Evolutionary conservation across 1,284 basidiomycete genomes (phyloP).

Genomic region (Kwoniella shivajii): DNA sequence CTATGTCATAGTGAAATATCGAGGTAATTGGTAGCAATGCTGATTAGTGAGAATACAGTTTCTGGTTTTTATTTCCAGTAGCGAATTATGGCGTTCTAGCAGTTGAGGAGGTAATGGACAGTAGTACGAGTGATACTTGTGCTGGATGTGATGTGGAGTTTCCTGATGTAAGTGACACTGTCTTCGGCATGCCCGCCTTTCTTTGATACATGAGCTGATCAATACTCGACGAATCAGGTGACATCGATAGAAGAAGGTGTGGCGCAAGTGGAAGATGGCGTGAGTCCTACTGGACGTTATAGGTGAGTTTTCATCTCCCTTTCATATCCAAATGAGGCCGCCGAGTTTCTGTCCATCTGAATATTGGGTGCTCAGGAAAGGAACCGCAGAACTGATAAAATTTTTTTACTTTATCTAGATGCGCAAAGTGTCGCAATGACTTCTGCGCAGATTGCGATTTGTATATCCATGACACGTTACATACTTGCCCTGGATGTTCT

Average conservation of each 20-base stretch:
- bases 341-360: neutral
- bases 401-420: conserved; percentile 22
- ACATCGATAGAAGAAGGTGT: conserved; percentile 39
- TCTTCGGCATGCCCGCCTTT: conserved; percentile 6
- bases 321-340: neutral
- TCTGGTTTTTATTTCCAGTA: conserved; percentile 52
- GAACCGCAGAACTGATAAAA: neutral
- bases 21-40: neutral
- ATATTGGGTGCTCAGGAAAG: neutral
- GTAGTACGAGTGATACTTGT: conserved; percentile 57
- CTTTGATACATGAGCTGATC: neutral
- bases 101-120: conserved; percentile 39
- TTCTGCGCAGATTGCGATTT: conserved; percentile 75
- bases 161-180: conserved; percentile 49
- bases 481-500: conserved; percentile 64
- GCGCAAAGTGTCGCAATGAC: conserved; percentile 54
- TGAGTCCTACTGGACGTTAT: conserved; percentile 78
- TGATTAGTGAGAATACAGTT: conserved; percentile 34
- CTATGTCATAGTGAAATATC: neutral
- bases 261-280: conserved; percentile 61
- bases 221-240: conserved; percentile 1
- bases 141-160: conserved; percentile 74
- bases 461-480: conserved; percentile 72
- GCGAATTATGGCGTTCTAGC: conserved; percentile 36
- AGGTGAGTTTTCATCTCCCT: conserved; percentile 53